Evolutionary conservation across 345 rosid species (phyloP).

Genomic region (Camelina neglecta): DNA sequence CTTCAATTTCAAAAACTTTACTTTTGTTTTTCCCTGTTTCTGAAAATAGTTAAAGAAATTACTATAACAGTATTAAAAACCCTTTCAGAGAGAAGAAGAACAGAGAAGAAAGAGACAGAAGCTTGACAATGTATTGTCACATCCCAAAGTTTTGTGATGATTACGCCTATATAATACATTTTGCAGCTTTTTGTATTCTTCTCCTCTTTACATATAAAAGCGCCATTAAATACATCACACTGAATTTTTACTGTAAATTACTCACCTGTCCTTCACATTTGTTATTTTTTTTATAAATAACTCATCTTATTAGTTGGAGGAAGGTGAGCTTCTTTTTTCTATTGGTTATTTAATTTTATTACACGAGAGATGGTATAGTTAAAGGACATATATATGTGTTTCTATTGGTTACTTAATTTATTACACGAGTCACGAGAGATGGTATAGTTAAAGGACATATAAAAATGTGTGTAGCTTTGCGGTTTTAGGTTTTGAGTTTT

Average conservation of each 20-base stretch:
- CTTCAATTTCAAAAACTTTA: constrained; percentile 11
- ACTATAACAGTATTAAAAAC: constrained; percentile 20
- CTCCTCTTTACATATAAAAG: constrained; percentile 33
- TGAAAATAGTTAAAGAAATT: constrained; percentile 10
- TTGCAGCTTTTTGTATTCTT: constrained; percentile 36
- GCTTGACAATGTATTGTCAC: constrained; percentile 60
- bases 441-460: constrained; percentile 46
- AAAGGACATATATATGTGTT: constrained; percentile 36
- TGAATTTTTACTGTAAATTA: constrained; percentile 21
- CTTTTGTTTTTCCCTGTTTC: constrained; percentile 6
- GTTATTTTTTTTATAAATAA: not conserved
- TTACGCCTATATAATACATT: constrained; percentile 45
- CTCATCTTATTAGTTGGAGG: not conserved
- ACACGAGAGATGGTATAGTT: constrained; percentile 45
- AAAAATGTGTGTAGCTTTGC: constrained; percentile 18
- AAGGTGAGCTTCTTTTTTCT: not conserved
- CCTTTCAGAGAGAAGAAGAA: constrained; percentile 29
- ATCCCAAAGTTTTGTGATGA: constrained; percentile 59
- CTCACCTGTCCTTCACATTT: constrained; percentile 8
- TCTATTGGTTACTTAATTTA: constrained; percentile 7
- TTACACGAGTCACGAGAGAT: constrained; percentile 35
- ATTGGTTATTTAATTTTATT: constrained; percentile 16
- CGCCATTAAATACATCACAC: constrained; percentile 22
- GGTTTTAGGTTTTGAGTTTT: not conserved
- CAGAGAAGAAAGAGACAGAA: constrained; percentile 44